Evolutionary conservation across 352 stramenopile species (phyloP).

Genomic region (Stephanocyclus meneghinianus): DNA sequence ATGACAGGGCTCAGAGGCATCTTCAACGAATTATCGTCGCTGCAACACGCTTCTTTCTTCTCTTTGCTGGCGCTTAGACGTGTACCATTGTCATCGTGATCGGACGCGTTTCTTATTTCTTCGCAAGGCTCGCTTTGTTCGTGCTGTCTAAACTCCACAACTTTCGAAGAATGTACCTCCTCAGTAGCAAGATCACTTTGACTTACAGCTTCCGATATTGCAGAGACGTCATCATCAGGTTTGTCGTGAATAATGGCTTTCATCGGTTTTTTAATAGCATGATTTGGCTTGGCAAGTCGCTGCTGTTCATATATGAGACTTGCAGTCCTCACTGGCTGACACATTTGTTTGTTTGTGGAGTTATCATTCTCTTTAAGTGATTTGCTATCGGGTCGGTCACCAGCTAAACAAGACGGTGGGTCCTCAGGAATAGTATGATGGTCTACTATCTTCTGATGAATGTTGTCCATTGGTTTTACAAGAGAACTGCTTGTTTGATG

Average conservation of each 20-base stretch:
- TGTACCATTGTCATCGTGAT: not conserved
- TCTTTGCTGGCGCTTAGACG: not conserved
- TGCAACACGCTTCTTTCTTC: no score
- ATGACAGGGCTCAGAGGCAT: not conserved
- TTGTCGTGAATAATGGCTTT: not conserved
- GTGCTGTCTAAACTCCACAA: not conserved
- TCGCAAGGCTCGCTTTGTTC: not conserved
- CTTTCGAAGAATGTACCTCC: not conserved
- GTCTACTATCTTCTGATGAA: no score
- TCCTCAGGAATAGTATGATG: not conserved
- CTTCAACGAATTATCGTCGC: not conserved
- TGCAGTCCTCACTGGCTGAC: not conserved
- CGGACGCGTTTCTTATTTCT: not conserved
- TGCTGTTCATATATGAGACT: not conserved
- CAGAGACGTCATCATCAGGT: constrained; percentile 8
- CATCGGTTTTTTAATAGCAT: not conserved
- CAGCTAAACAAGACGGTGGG: not conserved
- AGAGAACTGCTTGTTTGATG: no score
- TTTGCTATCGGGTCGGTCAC: not conserved
- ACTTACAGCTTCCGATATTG: not conserved
- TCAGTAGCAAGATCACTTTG: not conserved
- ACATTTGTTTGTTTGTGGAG: not conserved
- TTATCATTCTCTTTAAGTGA: not conserved
- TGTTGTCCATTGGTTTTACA: no score
- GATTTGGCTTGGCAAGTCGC: not conserved